phyloP scores from a whole-genome alignment of 2,329 filamentous ascomycete genomes.

The Colletotrichum nymphaeae region DNA sequence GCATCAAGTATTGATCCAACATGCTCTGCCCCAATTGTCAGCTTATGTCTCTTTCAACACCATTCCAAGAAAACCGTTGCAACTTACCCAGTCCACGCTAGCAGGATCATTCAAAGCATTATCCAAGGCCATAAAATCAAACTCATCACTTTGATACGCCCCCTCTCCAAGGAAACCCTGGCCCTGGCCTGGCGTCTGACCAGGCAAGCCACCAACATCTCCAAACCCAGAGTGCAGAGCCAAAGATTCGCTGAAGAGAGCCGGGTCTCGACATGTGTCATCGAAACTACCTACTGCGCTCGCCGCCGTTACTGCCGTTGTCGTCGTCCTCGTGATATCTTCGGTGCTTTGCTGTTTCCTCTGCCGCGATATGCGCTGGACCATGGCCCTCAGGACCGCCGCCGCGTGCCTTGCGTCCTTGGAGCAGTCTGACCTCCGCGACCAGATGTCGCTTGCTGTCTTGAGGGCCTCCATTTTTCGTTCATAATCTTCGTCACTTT shows the following conservation, averaged over 20 bases:
- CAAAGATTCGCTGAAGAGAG: constrained; percentile 2
- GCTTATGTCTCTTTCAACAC: background rate
- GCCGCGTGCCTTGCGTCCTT: constrained; percentile 56
- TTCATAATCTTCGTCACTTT: constrained; percentile 45
- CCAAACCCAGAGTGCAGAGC: background rate
- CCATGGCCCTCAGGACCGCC: constrained; percentile 55
- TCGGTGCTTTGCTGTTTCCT: background rate
- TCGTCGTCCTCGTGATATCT: background rate
- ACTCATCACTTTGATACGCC: constrained; percentile 41
- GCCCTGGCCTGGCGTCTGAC: background rate
- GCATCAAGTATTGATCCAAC: constrained; percentile 43
- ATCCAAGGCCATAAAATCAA: constrained; percentile 50
- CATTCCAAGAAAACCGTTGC: background rate
- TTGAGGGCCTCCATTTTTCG: constrained; percentile 50
- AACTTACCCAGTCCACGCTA: constrained; percentile 54
- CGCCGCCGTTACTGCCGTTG: constrained; percentile 5
- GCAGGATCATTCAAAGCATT: constrained; percentile 47
- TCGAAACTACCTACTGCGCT: constrained; percentile 33
- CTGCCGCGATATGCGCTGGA: constrained; percentile 36
- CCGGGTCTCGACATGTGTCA: constrained; percentile 39
- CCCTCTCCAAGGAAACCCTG: background rate
- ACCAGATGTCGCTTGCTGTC: constrained; percentile 56
- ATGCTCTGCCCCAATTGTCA: constrained; percentile 37
- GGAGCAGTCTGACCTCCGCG: constrained; percentile 49
- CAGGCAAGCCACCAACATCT: background rate